Evolutionary conservation across 176 grass and related monocot genomes (phyloP), one percentile per base, ranked within the genome.

Genomic region (Tillandsia fasciculata): DNA sequence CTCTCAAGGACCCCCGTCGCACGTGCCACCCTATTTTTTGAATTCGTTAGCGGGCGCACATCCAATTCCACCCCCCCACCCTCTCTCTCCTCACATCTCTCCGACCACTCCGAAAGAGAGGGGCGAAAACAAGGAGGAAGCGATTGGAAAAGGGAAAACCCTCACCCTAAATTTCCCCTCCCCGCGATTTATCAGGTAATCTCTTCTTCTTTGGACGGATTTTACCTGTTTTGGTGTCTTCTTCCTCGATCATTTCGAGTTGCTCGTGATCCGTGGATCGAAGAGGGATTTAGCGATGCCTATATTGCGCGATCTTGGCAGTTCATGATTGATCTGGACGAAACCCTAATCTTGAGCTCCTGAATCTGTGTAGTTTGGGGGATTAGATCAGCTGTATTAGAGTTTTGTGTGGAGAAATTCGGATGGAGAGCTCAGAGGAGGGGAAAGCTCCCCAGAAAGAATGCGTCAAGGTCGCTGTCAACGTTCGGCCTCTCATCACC

Each of bases 401-500:
- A 3, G 51, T 0, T 67, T 68, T 23, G 70, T 49, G 54, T 52
- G 69, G 80, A 73, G 72, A 67, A 50, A 68, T 81, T 74, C 20
- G 33, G 66, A 88, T 88, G 89, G 89, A 87, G 61, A 12, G 53
- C 22, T 48, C 61, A 20, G 89, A 91, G 63, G 77, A 72, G 73
- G 67, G 54, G n/a, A 65, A 68, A 66, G 11, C 69, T 24, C 80
- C 72, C 49, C 69, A 83, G 49, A 82, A 82, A 27, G 94, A 99
- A 22, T 84, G 82, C 68, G 94, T 99, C 26, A 99, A 93, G 82
- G 94, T 99, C 1, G 89, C 84, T 9, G 89, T 99, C 69, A 99
- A 99, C 70, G 73, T 93, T n/a, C 74, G 94, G 47, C 94, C 94
- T 24, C 90, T 97, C 18, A 93, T 97, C 74, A 97, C 89, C 53